phyloP scores from a whole-genome alignment of 768 basidiomycete genomes.

The Auricularia sp. region DNA sequence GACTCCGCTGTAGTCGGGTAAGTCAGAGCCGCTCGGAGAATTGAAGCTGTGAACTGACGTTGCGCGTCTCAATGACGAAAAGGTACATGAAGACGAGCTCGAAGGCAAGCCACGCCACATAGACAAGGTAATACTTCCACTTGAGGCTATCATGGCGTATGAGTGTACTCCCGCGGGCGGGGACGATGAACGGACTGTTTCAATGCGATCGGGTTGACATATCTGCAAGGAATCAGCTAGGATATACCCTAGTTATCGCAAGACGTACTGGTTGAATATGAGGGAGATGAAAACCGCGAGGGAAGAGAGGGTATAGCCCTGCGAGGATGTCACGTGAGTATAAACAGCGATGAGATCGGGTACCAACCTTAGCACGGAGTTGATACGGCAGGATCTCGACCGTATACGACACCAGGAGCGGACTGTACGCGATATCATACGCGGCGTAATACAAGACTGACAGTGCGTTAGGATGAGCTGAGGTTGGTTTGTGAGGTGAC shows the following conservation, averaged over 20 bases:
- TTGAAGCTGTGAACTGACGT: no score
- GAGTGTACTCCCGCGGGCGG: no score
- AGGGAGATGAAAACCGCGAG: slow-evolving; percentile 68
- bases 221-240: no score
- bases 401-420: slow-evolving; percentile 78
- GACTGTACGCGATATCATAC: slow-evolving; percentile 77
- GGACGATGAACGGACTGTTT: no score
- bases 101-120: slow-evolving; percentile 52
- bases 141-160: slow-evolving; percentile 28
- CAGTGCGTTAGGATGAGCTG: slow-evolving; percentile 50
- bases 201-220: no score
- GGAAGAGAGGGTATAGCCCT: slow-evolving; percentile 63
- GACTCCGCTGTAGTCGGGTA: no score
- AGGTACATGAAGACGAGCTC: slow-evolving; percentile 49
- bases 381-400: slow-evolving; percentile 79
- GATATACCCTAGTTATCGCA: no score
- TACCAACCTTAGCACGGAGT: slow-evolving; percentile 61
- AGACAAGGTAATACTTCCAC: slow-evolving; percentile 44
- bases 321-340: no score
- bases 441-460: slow-evolving; percentile 74
- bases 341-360: no score
- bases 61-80: slow-evolving; percentile 46
- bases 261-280: slow-evolving; percentile 62
- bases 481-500: no score
- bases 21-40: no score